phyloP scores from a whole-genome alignment of 2,329 filamentous ascomycete genomes.

The Paracoccidioides lutzii region DNA sequence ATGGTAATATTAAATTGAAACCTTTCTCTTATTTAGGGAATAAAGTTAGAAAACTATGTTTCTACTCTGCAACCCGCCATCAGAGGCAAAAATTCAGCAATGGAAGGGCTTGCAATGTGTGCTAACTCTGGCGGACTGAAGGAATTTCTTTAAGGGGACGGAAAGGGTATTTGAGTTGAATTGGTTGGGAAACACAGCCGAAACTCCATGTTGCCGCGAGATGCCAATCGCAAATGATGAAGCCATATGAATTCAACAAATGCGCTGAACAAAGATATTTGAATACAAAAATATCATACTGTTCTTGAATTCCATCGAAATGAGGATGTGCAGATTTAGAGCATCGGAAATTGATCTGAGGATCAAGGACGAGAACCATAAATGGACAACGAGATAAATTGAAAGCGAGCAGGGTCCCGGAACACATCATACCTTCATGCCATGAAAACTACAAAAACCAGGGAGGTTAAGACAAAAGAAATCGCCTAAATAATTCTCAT shows the following conservation, averaged over 20 bases:
- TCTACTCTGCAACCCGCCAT: no score
- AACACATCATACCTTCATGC: background rate
- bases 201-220: no score
- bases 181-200: no score
- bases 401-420: background rate
- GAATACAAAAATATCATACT: background rate
- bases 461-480: slow-evolving; percentile 3
- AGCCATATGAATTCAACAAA: background rate
- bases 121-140: no score
- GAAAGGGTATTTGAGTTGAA: no score
- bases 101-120: no score
- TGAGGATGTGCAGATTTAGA: background rate
- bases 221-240: no score
- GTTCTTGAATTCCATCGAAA: background rate
- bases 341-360: background rate
- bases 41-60: no score
- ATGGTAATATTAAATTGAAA: no score
- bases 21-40: background rate
- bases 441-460: background rate
- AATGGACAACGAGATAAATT: background rate
- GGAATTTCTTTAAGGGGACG: no score
- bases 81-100: no score
- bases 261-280: background rate
- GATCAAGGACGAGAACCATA: background rate
- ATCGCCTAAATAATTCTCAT: background rate